A percentile compares a stretch with the other conserved stretches of the same genome.
Evolutionary conservation across 2,329 filamentous ascomycete genomes (phyloP).

Genomic region (Pseudogymnoascus sp.): DNA sequence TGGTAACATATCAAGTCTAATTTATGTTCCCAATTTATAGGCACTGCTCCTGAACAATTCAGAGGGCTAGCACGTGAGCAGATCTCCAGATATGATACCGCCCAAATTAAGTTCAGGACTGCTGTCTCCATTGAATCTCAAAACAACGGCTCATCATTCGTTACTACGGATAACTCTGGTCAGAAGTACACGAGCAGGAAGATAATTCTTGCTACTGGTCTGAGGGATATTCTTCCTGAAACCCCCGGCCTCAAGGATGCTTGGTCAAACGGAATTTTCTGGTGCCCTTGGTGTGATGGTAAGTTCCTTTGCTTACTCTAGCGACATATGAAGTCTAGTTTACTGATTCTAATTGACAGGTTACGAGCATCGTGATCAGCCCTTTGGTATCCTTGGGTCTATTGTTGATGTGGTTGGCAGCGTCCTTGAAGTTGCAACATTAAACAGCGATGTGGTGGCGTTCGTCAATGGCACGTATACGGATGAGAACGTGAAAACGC

Average conservation of each 20-base stretch:
- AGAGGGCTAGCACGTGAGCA: slow-evolving; percentile 33
- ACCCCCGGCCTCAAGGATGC: slow-evolving; percentile 46
- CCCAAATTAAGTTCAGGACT: slow-evolving; percentile 43
- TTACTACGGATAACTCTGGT: slow-evolving; percentile 31
- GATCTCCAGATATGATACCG: slow-evolving; percentile 42
- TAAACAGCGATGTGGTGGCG: slow-evolving; percentile 39
- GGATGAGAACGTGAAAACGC: slow-evolving; percentile 30
- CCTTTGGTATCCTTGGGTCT: slow-evolving; percentile 44
- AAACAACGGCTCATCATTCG: slow-evolving; percentile 38
- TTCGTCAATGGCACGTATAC: slow-evolving; percentile 50
- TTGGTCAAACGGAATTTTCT: slow-evolving; percentile 53
- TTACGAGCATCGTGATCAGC: slow-evolving; percentile 51
- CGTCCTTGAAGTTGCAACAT: slow-evolving; percentile 44
- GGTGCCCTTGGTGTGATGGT: slow-evolving; percentile 58
- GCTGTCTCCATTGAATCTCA: slow-evolving; percentile 32
- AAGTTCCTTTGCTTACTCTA: not conserved
- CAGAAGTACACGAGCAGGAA: slow-evolving; percentile 39
- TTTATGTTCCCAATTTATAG: slow-evolving; percentile 23
- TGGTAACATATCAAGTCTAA: not conserved
- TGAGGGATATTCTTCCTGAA: slow-evolving; percentile 41
- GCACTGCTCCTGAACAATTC: slow-evolving; percentile 26
- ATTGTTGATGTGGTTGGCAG: slow-evolving; percentile 37
- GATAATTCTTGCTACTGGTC: slow-evolving; percentile 46
- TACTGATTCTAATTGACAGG: slow-evolving; percentile 24
- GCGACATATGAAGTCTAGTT: not conserved